Evolutionary conservation across 139 green algal species (phyloP).

Genomic region (Volvox reticuliferus): DNA sequence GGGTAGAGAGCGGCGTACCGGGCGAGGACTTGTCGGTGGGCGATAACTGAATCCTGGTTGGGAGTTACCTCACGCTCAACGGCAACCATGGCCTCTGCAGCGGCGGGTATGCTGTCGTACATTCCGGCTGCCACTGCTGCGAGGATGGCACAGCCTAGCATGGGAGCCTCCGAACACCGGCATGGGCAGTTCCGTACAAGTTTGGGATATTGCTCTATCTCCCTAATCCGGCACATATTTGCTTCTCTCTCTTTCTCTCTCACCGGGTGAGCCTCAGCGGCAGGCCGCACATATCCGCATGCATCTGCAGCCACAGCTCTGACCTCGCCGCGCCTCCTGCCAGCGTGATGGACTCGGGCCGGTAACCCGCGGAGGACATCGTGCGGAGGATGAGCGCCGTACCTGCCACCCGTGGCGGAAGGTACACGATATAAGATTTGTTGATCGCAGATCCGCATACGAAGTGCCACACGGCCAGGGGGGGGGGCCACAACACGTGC

Average conservation of each 20-base stretch:
- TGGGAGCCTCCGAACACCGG: slow-evolving; percentile 72
- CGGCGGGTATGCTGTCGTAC: slow-evolving; percentile 61
- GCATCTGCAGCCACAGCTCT: slow-evolving; percentile 85
- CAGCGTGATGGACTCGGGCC: slow-evolving; percentile 60
- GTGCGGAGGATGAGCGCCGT: slow-evolving; percentile 80
- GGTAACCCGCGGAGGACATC: slow-evolving; percentile 72
- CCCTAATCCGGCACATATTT: no score
- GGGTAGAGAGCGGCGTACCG: slow-evolving; percentile 78
- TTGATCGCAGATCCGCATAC: slow-evolving; percentile 71
- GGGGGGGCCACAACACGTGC: slow-evolving; percentile 47
- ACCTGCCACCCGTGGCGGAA: slow-evolving; percentile 42
- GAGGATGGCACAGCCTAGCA: slow-evolving; percentile 83
- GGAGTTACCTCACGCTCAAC: slow-evolving; percentile 67
- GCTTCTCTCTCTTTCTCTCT: neutral
- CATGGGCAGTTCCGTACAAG: no score
- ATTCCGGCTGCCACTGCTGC: slow-evolving; percentile 73
- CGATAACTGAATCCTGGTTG: slow-evolving; percentile 41
- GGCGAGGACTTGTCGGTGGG: slow-evolving; percentile 63
- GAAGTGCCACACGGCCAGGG: no score
- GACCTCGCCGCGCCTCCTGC: slow-evolving; percentile 40
- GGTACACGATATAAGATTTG: no score
- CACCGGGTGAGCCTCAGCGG: slow-evolving; percentile 80
- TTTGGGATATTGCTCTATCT: no score
- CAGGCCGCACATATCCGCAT: slow-evolving; percentile 80
- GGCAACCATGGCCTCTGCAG: slow-evolving; percentile 71